A percentile compares a stretch with the other conserved stretches of the same genome.
Conservation (phyloP, 805 yeast genomes). For the Candida arabinofermentans region DNA sequence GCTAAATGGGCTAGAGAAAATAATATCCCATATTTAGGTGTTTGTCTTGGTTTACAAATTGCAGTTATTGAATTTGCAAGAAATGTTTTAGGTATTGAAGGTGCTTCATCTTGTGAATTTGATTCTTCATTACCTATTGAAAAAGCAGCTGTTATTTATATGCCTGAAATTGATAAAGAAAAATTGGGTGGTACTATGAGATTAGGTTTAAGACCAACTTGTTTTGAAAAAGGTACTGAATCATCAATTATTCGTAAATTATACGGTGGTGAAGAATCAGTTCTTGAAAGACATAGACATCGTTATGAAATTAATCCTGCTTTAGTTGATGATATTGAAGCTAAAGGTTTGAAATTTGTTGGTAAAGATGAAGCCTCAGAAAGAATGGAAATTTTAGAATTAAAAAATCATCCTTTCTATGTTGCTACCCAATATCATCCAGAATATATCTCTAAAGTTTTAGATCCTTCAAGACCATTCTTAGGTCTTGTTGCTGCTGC, state of each 20-base stretch:
- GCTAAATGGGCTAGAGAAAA: slow-evolving; percentile 98
- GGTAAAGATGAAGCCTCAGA: slow-evolving; percentile 88
- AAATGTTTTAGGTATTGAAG: slow-evolving; percentile 62
- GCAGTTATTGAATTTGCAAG: slow-evolving; percentile 94
- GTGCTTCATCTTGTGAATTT: slow-evolving; percentile 82
- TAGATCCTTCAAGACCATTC: slow-evolving; percentile 95
- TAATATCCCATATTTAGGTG: slow-evolving; percentile 91
- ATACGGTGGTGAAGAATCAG: slow-evolving; percentile 66
- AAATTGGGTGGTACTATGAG: slow-evolving; percentile 99
- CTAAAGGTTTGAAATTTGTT: slow-evolving; percentile 77
- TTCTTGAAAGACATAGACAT: slow-evolving; percentile 95
- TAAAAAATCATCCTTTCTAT: slow-evolving; percentile 81
- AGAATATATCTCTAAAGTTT: slow-evolving; percentile 92
- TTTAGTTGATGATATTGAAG: slow-evolving; percentile 66
- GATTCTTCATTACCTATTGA: slow-evolving; percentile 57
- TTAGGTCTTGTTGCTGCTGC: slow-evolving; percentile 95
- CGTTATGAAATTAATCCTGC: slow-evolving; percentile 96
- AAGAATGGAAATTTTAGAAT: slow-evolving; percentile 93
- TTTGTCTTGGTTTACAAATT: slow-evolving; percentile 94
- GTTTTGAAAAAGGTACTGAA: slow-evolving; percentile 64
- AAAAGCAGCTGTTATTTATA: slow-evolving; percentile 80
- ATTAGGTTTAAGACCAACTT: slow-evolving; percentile 89
- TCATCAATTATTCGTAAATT: slow-evolving; percentile 63
- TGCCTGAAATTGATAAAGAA: slow-evolving; percentile 97
- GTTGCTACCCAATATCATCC: slow-evolving; percentile 99